These are phyloP conservation scores for Cyclocybe aegerita DNA, from an alignment of 768 basidiomycete genomes.

Conservation along the genomic window DNA sequence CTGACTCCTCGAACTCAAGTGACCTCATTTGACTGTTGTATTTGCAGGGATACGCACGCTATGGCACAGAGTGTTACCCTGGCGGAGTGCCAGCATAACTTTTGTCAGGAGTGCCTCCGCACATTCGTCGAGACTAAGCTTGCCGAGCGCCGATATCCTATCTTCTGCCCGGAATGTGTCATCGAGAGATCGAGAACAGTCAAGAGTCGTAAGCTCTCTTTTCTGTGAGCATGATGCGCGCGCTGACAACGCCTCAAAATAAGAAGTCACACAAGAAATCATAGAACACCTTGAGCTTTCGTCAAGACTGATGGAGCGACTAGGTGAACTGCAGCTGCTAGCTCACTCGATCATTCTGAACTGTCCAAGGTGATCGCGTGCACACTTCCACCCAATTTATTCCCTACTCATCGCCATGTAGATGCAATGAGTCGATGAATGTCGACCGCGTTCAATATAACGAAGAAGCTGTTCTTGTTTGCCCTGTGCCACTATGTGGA, in stretches of 20 bases:
- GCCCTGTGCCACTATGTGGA: conserved; percentile 47
- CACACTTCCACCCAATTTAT: background rate
- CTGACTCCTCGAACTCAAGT: conserved; percentile 16
- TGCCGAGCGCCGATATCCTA: conserved; percentile 53
- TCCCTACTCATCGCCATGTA: conserved; percentile 16
- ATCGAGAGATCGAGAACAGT: conserved; percentile 30
- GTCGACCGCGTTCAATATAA: conserved; percentile 51
- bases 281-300: conserved; percentile 28
- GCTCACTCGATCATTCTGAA: conserved; percentile 28
- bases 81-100: conserved; percentile 44
- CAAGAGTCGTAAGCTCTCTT: conserved; percentile 19
- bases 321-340: conserved; percentile 29
- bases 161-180: conserved; percentile 60
- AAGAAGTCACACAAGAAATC: conserved; percentile 17
- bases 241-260: background rate
- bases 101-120: conserved; percentile 55
- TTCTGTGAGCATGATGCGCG: background rate
- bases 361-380: conserved; percentile 13
- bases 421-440: conserved; percentile 47
- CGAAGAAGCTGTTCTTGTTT: conserved; percentile 39
- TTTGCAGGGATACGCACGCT: conserved; percentile 54
- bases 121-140: conserved; percentile 44
- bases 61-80: conserved; percentile 42
- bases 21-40: conserved; percentile 44
- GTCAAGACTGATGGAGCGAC: conserved; percentile 31